phyloP scores from a whole-genome alignment of 73 alveolate genomes.

The Paramecium primaurelia region DNA sequence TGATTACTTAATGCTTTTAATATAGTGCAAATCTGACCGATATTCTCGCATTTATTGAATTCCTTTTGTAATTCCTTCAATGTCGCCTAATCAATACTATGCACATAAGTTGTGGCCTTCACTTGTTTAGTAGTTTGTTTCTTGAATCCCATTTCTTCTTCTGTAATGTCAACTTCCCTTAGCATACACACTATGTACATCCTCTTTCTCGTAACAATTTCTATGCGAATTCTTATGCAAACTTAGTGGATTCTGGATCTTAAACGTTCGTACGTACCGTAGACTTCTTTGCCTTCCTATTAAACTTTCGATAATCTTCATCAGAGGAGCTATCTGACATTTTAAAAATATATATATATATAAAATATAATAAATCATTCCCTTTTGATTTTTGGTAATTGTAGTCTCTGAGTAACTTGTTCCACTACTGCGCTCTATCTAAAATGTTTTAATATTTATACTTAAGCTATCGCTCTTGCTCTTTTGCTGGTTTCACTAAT shows the following conservation, averaged over 20 bases:
- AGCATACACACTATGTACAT: background rate
- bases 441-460: background rate
- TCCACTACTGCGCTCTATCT: slow-evolving; percentile 8
- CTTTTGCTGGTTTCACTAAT: background rate
- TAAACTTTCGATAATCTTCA: slow-evolving; percentile 38
- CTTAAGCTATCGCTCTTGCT: background rate
- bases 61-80: slow-evolving; percentile 18
- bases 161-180: slow-evolving; percentile 25
- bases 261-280: background rate
- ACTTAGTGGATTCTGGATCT: background rate
- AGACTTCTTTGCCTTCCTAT: slow-evolving; percentile 23
- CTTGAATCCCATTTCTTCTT: slow-evolving; percentile 37
- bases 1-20: background rate
- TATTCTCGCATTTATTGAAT: background rate
- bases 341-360: background rate
- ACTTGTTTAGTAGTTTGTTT: background rate
- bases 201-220: slow-evolving; percentile 7
- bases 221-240: background rate
- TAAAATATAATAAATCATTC: background rate
- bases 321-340: slow-evolving; percentile 21
- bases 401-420: slow-evolving; percentile 14
- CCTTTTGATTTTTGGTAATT: slow-evolving; percentile 12
- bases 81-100: background rate
- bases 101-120: slow-evolving; percentile 33
- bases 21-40: background rate